Evolutionary conservation across 2,329 filamentous ascomycete genomes (phyloP).

Genomic region (Cladosporium oxysporum): DNA sequence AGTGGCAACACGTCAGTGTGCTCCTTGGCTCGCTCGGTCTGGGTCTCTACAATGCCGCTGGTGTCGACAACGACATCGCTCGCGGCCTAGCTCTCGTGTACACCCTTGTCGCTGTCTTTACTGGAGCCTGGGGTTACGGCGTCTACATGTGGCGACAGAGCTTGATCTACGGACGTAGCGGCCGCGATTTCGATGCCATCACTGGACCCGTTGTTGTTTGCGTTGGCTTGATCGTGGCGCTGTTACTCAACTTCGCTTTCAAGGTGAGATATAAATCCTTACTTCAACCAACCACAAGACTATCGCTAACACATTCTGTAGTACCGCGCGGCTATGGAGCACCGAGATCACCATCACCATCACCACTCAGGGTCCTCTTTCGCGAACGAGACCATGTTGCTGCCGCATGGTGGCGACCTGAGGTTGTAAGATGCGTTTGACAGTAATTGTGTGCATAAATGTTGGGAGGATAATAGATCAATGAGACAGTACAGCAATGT

Average conservation of each 20-base stretch:
- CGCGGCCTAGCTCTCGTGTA: conserved; percentile 80
- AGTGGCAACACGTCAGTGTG: conserved; percentile 95
- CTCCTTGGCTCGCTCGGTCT: conserved; percentile 82
- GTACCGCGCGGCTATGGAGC: conserved; percentile 18
- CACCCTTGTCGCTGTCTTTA: conserved; percentile 77
- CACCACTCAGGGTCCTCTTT: neutral
- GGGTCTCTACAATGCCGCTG: conserved; percentile 85
- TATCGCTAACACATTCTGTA: neutral
- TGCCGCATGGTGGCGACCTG: conserved; percentile 9
- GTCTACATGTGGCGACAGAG: conserved; percentile 74
- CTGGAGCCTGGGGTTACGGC: conserved; percentile 82
- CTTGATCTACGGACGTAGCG: conserved; percentile 83
- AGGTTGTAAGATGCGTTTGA: neutral
- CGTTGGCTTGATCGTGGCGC: conserved; percentile 71
- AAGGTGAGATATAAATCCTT: conserved; percentile 56
- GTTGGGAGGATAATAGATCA: neutral
- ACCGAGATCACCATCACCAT: conserved; percentile 3
- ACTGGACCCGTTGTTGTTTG: conserved; percentile 83
- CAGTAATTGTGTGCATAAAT: neutral
- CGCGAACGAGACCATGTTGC: conserved; percentile 7
- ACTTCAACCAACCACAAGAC: neutral
- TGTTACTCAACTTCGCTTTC: conserved; percentile 86
- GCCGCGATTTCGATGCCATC: conserved; percentile 89
- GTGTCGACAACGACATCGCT: conserved; percentile 70
- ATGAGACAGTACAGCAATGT: neutral